A percentile compares a stretch with the other conserved stretches of the same genome.
phyloP scores from a whole-genome alignment of 2,329 filamentous ascomycete genomes.

The Cercospora zeae-maydis region DNA sequence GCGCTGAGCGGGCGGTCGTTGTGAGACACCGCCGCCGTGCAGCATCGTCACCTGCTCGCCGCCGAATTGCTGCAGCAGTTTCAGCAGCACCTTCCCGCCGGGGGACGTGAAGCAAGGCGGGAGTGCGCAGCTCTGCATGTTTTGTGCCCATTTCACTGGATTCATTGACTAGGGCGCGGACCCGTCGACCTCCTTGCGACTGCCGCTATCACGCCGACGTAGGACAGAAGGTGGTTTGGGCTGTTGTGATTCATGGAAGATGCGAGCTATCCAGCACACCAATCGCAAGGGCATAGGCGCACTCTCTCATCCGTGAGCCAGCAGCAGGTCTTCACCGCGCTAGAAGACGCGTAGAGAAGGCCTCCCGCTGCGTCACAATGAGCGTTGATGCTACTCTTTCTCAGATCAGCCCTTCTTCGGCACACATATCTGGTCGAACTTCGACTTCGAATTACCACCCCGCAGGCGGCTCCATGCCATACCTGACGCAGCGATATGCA shows the following conservation, averaged over 20 bases:
- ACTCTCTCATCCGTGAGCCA: constrained; percentile 32
- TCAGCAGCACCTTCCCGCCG: not conserved
- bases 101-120: not conserved
- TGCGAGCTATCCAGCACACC: constrained; percentile 30
- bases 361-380: constrained; percentile 25
- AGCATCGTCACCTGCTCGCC: not conserved
- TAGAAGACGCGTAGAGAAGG: constrained; percentile 12
- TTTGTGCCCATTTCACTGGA: not conserved
- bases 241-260: constrained; percentile 17
- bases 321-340: constrained; percentile 20
- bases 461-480: constrained; percentile 27
- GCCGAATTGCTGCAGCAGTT: not conserved
- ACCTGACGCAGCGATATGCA: constrained; percentile 32
- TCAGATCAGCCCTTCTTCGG: constrained; percentile 19
- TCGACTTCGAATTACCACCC: constrained; percentile 11
- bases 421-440: constrained; percentile 10
- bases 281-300: constrained; percentile 39
- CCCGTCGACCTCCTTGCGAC: not conserved
- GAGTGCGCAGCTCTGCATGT: not conserved
- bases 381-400: constrained; percentile 30
- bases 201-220: constrained; percentile 17
- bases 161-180: not conserved
- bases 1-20: not conserved
- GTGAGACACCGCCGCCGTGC: not conserved
- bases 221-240: constrained; percentile 8